phyloP scores from a whole-genome alignment of 2,329 filamentous ascomycete species.

The Trichoderma brevicompactum region DNA sequence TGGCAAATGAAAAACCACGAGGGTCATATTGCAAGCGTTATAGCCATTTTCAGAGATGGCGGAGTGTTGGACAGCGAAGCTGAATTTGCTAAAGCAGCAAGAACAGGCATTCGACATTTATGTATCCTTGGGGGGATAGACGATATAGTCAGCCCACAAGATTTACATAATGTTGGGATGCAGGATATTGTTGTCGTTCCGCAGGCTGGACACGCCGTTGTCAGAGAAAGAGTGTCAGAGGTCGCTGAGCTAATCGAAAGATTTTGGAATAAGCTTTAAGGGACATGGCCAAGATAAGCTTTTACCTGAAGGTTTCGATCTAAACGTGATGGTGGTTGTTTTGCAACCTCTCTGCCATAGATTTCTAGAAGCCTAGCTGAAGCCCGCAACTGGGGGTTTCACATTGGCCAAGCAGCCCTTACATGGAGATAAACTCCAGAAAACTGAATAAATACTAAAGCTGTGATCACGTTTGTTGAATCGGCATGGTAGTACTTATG shows the following conservation, averaged over 20 bases:
- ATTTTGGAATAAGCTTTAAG: slow-evolving; percentile 14
- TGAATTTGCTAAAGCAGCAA: slow-evolving; percentile 4
- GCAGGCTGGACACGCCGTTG: slow-evolving; percentile 12
- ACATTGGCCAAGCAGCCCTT: too few species aligned
- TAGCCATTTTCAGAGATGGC: slow-evolving; percentile 17
- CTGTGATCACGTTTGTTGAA: too few species aligned
- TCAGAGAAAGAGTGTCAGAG: slow-evolving; percentile 3
- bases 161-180: slow-evolving; percentile 3
- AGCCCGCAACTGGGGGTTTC: too few species aligned
- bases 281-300: too few species aligned
- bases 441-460: too few species aligned
- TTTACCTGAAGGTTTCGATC: too few species aligned
- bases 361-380: too few species aligned
- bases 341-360: too few species aligned
- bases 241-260: not conserved
- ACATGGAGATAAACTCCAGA: too few species aligned
- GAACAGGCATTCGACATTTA: not conserved
- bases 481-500: too few species aligned
- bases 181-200: not conserved
- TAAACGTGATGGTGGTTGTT: too few species aligned
- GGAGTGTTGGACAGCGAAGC: slow-evolving; percentile 4
- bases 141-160: not conserved
- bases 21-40: slow-evolving; percentile 5
- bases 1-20: slow-evolving; percentile 14
- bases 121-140: slow-evolving; percentile 14